Evolutionary conservation across 768 basidiomycete species (phyloP).

Genomic region (Plicaturopsis crispa): DNA sequence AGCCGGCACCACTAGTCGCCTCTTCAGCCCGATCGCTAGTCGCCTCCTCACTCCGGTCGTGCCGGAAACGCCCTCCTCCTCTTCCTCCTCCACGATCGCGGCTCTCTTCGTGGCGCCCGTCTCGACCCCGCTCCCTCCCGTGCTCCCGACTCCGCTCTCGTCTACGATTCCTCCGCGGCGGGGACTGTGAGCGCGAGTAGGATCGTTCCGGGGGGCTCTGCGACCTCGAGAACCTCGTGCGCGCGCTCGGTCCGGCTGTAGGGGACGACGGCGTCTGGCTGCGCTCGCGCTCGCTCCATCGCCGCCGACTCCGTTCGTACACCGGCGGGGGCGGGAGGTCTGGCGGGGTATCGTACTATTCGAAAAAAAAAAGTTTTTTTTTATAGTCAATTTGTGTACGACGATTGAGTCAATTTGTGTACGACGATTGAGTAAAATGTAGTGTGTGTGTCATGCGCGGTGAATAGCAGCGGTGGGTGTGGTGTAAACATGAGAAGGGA

Average conservation of each 20-base stretch:
- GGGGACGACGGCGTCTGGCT: too few species aligned
- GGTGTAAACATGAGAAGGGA: constrained; percentile 1
- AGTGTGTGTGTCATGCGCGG: too few species aligned
- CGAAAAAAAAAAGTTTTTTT: constrained; percentile 1
- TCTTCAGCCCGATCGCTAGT: too few species aligned
- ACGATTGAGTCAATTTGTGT: too few species aligned
- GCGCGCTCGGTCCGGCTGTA: too few species aligned
- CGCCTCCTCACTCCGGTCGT: too few species aligned
- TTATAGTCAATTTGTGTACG: too few species aligned
- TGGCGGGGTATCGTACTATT: constrained; percentile 52
- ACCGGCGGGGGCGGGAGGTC: constrained; percentile 29
- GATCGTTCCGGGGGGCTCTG: too few species aligned
- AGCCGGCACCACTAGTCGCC: too few species aligned
- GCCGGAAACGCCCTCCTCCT: neutral
- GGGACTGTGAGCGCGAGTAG: too few species aligned
- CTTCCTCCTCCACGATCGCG: constrained; percentile 6
- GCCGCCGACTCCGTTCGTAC: constrained; percentile 20
- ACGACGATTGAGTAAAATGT: neutral
- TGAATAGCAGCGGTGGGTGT: neutral
- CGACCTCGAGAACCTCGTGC: constrained; percentile 2
- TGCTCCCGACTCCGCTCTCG: constrained; percentile 3
- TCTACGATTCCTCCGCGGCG: neutral
- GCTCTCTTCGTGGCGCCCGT: constrained; percentile 5
- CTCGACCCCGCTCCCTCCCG: neutral
- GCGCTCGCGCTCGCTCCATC: too few species aligned